phyloP scores from a whole-genome alignment of 1,139 yeast genomes.

The Suhomyces bolitotheri region DNA sequence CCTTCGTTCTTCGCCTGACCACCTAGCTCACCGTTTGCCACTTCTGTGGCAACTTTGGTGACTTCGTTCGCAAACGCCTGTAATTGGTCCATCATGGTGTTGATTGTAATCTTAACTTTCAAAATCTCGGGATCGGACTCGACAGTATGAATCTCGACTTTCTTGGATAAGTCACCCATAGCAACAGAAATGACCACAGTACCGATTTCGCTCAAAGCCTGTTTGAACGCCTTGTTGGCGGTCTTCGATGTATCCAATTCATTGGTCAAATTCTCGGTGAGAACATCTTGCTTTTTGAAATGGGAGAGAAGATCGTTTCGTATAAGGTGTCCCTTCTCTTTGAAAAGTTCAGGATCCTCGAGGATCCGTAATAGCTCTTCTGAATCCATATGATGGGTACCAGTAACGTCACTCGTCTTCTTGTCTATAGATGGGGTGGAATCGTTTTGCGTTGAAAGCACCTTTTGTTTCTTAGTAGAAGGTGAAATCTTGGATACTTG shows the following conservation, averaged over 20 bases:
- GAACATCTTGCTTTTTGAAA: conserved; percentile 34
- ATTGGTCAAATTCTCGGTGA: conserved; percentile 30
- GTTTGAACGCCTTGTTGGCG: conserved; percentile 75
- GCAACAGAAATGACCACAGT: conserved; percentile 83
- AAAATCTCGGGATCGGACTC: conserved; percentile 76
- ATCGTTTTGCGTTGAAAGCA: conserved; percentile 3
- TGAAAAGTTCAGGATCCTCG: conserved; percentile 41
- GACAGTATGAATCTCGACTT: conserved; percentile 68
- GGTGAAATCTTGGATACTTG: conserved; percentile 14
- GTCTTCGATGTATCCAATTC: conserved; percentile 56
- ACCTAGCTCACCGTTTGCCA: conserved; percentile 85
- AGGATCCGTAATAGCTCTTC: conserved; percentile 35
- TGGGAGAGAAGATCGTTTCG: conserved; percentile 36
- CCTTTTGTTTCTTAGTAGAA: conserved; percentile 13
- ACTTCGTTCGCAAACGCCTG: conserved; percentile 82
- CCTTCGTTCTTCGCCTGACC: conserved; percentile 86
- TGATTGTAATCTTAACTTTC: conserved; percentile 77
- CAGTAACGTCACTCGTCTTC: not conserved
- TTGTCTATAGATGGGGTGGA: conserved; percentile 1
- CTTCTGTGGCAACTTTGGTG: conserved; percentile 84
- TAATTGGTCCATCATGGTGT: conserved; percentile 85
- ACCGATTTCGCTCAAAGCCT: conserved; percentile 76
- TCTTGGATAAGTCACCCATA: conserved; percentile 79
- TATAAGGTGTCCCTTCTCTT: conserved; percentile 31
- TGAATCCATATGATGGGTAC: conserved; percentile 28